phyloP scores from a whole-genome alignment of 2,329 filamentous ascomycete genomes.

The Trichoderma sp. region DNA sequence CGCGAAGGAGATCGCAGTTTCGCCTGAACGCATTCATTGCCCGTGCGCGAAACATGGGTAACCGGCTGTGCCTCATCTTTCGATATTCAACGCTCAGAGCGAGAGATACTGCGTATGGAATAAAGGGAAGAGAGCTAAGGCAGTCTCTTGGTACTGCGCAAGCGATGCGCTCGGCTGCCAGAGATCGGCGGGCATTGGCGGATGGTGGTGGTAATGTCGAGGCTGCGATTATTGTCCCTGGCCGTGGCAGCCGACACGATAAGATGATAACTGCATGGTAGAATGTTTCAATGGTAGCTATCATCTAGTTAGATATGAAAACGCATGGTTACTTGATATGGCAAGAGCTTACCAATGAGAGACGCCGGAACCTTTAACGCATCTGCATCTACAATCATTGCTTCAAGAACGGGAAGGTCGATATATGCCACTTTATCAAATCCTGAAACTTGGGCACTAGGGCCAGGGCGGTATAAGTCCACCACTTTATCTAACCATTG shows the following conservation, averaged over 20 bases:
- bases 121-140: slow-evolving; percentile 58
- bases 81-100: slow-evolving; percentile 65
- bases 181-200: slow-evolving; percentile 60
- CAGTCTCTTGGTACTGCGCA: slow-evolving; percentile 57
- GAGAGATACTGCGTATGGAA: slow-evolving; percentile 65
- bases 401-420: slow-evolving; percentile 61
- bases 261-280: slow-evolving; percentile 68
- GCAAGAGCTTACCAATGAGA: slow-evolving; percentile 50
- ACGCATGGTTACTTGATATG: too few relatives aligned
- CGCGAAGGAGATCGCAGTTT: slow-evolving; percentile 57
- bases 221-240: slow-evolving; percentile 45
- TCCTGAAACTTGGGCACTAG: slow-evolving; percentile 46
- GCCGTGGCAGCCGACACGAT: slow-evolving; percentile 59
- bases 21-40: slow-evolving; percentile 58
- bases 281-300: slow-evolving; percentile 64
- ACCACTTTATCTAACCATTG: slow-evolving; percentile 62
- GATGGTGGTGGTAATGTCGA: slow-evolving; percentile 51
- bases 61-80: slow-evolving; percentile 64
- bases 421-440: slow-evolving; percentile 52
- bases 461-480: slow-evolving; percentile 61
- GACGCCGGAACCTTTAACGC: slow-evolving; percentile 54
- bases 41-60: slow-evolving; percentile 62
- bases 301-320: not conserved
- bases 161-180: slow-evolving; percentile 61
- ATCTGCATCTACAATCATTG: slow-evolving; percentile 59